phyloP scores from a whole-genome alignment of 2,329 filamentous ascomycete species.

The Apiospora koreana region DNA sequence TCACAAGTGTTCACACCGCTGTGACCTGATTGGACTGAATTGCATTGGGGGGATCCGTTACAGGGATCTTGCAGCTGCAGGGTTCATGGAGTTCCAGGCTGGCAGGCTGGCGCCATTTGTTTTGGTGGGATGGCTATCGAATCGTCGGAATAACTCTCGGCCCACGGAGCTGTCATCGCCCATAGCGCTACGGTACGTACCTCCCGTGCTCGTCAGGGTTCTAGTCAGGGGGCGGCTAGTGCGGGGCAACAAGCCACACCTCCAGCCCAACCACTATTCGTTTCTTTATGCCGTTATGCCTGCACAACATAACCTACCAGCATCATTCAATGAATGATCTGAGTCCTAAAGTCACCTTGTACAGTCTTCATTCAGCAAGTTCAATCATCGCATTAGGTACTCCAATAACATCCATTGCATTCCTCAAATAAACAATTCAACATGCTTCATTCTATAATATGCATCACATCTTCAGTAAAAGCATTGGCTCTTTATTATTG shows the following conservation, averaged over 20 bases:
- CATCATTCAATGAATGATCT: too few relatives aligned
- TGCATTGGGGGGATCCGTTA: background rate
- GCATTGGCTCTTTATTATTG: too few relatives aligned
- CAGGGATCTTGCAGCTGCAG: constrained; percentile 3
- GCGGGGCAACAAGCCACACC: background rate
- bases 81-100: background rate
- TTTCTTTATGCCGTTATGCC: background rate
- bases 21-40: background rate
- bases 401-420: too few relatives aligned
- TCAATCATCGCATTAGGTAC: too few relatives aligned
- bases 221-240: background rate
- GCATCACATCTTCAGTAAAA: too few relatives aligned
- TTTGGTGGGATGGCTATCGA: background rate
- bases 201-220: too few relatives aligned
- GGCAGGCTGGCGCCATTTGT: background rate
- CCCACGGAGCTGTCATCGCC: background rate
- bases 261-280: too few relatives aligned
- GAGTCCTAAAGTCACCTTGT: too few relatives aligned
- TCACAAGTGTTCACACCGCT: constrained; percentile 7
- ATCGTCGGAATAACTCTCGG: background rate
- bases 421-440: too few relatives aligned
- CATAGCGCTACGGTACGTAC: background rate
- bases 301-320: too few relatives aligned
- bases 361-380: too few relatives aligned
- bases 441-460: too few relatives aligned